phyloP scores from a whole-genome alignment of 768 basidiomycete genomes.

The Fistulinella prunicolor region DNA sequence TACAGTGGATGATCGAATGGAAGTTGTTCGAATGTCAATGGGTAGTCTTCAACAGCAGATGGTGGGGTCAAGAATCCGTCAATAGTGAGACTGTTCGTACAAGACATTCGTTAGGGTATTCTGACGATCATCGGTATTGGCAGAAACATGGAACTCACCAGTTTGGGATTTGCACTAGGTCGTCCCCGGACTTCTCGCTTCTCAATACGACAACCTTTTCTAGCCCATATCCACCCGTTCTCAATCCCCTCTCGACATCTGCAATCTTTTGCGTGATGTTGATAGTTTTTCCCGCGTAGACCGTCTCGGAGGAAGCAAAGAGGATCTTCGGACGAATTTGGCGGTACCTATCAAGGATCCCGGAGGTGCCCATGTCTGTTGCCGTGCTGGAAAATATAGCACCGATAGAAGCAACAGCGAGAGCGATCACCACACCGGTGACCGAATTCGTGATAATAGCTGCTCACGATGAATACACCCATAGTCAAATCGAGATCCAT shows the following conservation, averaged over 20 bases:
- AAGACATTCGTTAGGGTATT: neutral
- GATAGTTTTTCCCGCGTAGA: slow-evolving; percentile 60
- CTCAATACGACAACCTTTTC: slow-evolving; percentile 56
- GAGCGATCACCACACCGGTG: slow-evolving; percentile 55
- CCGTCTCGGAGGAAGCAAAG: slow-evolving; percentile 64
- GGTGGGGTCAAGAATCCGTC: slow-evolving; percentile 46
- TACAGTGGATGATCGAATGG: slow-evolving; percentile 78
- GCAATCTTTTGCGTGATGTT: slow-evolving; percentile 53
- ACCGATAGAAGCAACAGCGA: slow-evolving; percentile 66
- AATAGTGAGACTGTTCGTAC: slow-evolving; percentile 31
- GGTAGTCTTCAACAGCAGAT: slow-evolving; percentile 41
- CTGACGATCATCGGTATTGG: neutral
- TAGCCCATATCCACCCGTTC: slow-evolving; percentile 40
- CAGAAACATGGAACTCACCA: slow-evolving; percentile 14
- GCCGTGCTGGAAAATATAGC: slow-evolving; percentile 70
- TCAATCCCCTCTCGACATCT: slow-evolving; percentile 51
- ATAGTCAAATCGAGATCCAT: neutral
- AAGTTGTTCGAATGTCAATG: slow-evolving; percentile 64
- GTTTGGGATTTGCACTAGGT: slow-evolving; percentile 28
- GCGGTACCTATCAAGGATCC: slow-evolving; percentile 59
- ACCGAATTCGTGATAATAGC: slow-evolving; percentile 66
- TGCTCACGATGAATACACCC: slow-evolving; percentile 20
- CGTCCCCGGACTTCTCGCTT: slow-evolving; percentile 48
- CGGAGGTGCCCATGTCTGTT: slow-evolving; percentile 66
- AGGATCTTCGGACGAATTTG: slow-evolving; percentile 73